Evolutionary conservation across 768 basidiomycete species (phyloP), one percentile per base, ranked within the genome.

Genomic region (Macrolepiota albuminosa): DNA sequence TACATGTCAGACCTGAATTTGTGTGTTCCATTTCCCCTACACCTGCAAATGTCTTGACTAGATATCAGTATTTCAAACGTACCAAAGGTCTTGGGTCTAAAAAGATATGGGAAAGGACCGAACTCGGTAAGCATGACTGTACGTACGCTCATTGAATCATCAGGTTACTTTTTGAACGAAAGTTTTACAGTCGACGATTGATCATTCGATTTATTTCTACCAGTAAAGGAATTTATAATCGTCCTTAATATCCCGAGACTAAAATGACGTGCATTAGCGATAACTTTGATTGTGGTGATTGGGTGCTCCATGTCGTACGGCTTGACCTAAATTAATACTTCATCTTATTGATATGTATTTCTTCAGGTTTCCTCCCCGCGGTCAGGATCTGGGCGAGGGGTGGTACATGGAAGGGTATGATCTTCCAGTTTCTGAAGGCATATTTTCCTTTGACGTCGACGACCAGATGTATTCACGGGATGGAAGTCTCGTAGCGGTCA

Each of bases 161-260:
- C 14, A 43, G 33, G 40, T 51, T 50, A 24, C 58, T 51, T 9
- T 46, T 61, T 58, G 58, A 54, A 36, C 31, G 52, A 5, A 36
- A 18, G 47, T 31, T 16, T 34, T 51, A 43, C 61, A 89, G 86
- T 88, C 88, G 18, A 85, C 86, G 3, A 71, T 93, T 43, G 90
- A 93, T 71, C 91, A 94, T 72, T 78, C 87, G 39, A 85, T 94
- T 59, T 88, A 82, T 76, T 93, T 86, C 70, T 93, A 92, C 65
- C 79, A 82, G 89, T 89, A 69, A 68, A 83, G 66, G 16, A 37
- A 18, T 46, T 10, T 18, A 4, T 26, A 21, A 56, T 31, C 18
- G 54, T 24, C 10, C 31, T 39, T 10, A 9, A 8, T 16, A n/a
- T 5, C 21, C 16, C 31, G 33, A 43, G 42, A 11, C 60, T 58